Evolutionary conservation across 257 asterid genomes (phyloP), one percentile per base, ranked within the genome.

Genomic region (Schizonepeta tenuifolia): DNA sequence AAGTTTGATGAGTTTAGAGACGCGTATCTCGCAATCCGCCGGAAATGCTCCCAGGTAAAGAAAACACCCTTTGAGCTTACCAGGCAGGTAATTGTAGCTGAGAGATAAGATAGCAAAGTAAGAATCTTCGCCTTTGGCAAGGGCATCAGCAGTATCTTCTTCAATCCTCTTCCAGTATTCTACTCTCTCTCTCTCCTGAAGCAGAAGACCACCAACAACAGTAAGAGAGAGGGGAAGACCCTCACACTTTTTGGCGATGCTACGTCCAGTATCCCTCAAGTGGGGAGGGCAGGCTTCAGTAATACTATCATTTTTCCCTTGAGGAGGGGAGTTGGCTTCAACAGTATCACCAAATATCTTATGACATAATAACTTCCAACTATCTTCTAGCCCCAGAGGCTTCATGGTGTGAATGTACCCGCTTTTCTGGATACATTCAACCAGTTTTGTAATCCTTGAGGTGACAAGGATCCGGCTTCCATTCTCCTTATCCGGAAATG

Each of bases 41-140:
- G 84, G 81, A 15, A 83, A 80, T 9, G 72, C 79, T 24, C 78
- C 83, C 75, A 83, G 67, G 79, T 80, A 83, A 21, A 80, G 85
- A 24, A 83, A 83, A 11, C 83, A 75, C 0, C 73, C 78, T 68
- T 78, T 83, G 20, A 78, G 67, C 14, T 28, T 43, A n/a, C 60
- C 38, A 9, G 85, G 85, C 61, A 83, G 41, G 69, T 75, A 70
- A 3, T 53, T 73, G 64, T 83, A 83, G 71, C 87, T 80, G 0
- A 80, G 61, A 44, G 77, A 35, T 60, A 83, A 14, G 33, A 79
- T 75, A 26, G 65, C 77, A 28, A 36, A 0, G 65, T 62, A 79
- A 0, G 69, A n/a, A 0, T 67, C 74, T 0, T 44, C 73, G 1
- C 36, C 63, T 6, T 72, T 73, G 1, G 53, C 5, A 0, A 73